Conservation (phyloP, 2,329 filamentous ascomycete genomes). For the Fusarium oxysporum region DNA sequence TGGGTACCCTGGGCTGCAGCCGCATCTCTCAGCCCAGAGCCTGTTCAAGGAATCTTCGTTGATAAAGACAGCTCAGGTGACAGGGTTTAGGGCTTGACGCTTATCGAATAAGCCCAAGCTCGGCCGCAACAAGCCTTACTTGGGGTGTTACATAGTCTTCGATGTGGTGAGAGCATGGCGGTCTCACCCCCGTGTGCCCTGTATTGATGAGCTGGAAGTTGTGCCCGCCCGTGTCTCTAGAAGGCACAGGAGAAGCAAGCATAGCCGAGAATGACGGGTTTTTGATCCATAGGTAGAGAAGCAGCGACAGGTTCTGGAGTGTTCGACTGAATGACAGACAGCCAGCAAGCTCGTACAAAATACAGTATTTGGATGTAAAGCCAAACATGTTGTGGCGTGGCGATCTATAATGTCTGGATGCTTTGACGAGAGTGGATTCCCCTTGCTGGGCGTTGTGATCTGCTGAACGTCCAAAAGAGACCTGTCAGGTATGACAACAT, state of each 20-base stretch:
- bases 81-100: conserved; percentile 12
- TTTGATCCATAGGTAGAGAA: conserved; percentile 22
- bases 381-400: conserved; percentile 31
- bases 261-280: conserved; percentile 41
- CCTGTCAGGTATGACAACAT: conserved; percentile 37
- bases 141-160: conserved; percentile 26
- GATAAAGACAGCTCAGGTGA: conserved; percentile 15
- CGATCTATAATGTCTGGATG: conserved; percentile 29
- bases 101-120: conserved; percentile 12
- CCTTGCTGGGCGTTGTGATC: conserved; percentile 21
- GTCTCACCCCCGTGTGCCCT: conserved; percentile 41
- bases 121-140: conserved; percentile 16
- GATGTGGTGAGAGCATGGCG: conserved; percentile 36
- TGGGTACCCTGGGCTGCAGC: conserved; percentile 15
- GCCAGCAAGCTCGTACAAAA: conserved; percentile 28
- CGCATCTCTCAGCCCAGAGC: conserved; percentile 21
- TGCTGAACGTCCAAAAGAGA: conserved; percentile 30
- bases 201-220: conserved; percentile 19
- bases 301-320: conserved; percentile 23
- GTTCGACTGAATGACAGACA: conserved; percentile 17
- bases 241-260: conserved; percentile 38
- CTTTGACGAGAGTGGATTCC: conserved; percentile 38
- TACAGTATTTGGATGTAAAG: conserved; percentile 31
- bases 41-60: conserved; percentile 17
- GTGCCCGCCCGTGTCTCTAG: conserved; percentile 25